Base-by-base conservation (phyloP, 306 rosid species). In the Vicia villosa region DNA sequence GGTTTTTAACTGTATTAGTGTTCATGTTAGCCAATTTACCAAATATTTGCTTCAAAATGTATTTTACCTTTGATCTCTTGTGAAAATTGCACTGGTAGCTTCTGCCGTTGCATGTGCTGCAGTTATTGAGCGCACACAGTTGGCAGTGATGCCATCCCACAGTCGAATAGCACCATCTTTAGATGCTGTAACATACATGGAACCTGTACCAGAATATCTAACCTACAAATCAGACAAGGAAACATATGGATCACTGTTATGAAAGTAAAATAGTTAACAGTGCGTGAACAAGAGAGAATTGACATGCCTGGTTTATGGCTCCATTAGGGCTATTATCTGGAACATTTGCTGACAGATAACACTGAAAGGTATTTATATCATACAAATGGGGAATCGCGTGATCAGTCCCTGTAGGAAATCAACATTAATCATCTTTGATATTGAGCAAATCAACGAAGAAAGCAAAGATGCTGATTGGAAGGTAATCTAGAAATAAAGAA, bases 161-260 rank as follows among this genome's bases (percentile, higher is more conserved):
- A 93, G 62, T 47, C 91, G 87, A 75, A 93, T 74, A 30, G 84
- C 83, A 66, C 97, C 90, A 45, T 90, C 93, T 83, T 93, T 90
- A 20, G 97, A 93, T 70, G 97, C 98, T 73, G 98, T 90, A 60
- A 88, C 96, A 76, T 90, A 90, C 96, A 88, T 84, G 75, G 85
- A 70, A 41, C 96, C 96, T 30, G 97, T 82, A 70, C 88, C 67
- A 50, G 97, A 85, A 83, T 90, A 88, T 79, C 96, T 88, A 72
- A 93, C 87, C 98, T 93, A 85, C 65, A 79, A 63, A 77, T 43
- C 82, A 76, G 49, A 47, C 70, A 68, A 49, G 40, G 32, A 62
- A 61, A 66, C 49, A 28, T 38, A 61, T 56, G 63, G 40, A 72
- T 66, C 61, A 54, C 16, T 8, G 5, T 37, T 14, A 41, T 19